Base-by-base conservation (phyloP, 2,329 filamentous ascomycete species). In the Phoma sp. region DNA sequence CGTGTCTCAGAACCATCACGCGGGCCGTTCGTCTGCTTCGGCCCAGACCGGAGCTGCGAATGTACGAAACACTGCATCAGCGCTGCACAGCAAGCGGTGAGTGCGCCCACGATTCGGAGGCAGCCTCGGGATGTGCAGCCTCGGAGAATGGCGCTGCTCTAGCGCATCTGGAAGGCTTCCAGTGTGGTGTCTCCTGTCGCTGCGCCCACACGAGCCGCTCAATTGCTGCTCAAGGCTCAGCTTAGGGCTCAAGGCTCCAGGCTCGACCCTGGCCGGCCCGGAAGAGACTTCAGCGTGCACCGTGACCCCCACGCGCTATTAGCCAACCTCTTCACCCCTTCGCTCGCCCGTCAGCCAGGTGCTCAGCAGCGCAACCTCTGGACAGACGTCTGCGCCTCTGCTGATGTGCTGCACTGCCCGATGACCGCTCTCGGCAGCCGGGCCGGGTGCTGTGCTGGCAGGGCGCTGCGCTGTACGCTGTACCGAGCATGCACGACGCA, bases 251-350 rank as follows among this genome's bases (percentile, higher is more conserved):
- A 27, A 45, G 52, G 40, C 44, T 55, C 46, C 27, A 50, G 52
- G 52, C 52, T 55, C 52, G 52, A 55, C 46, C 46, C 36, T 51
- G 37, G 44, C 52, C 52, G 52, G 52, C 41, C 41, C 52, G 52
- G 46, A 50, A 55, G 45, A 51, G 46, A 46, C 52, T 55, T 46
- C 52, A 45, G 45, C 37, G 49, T 48, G 43, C 60, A 60, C 53
- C 44, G 51, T 58, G 57, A 71, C 72, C 71, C 71, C 71, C 72
- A 74, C 72, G 71, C 72, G 70, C 60, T 62, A 74, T 74, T 74
- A 74, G 68, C 60, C 62, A 71, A 70, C 61, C 49, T 21, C 54
- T 60, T 58, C 51, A 31, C 49, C 35, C 19, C 51, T 38, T 38
- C 27, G 40, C 47, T 25, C 25, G 19, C 29, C 24, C 17, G 52